Evolutionary conservation across 2,329 filamentous ascomycete species (phyloP).

Genomic region (Aspergillus pseudoviridinutans): DNA sequence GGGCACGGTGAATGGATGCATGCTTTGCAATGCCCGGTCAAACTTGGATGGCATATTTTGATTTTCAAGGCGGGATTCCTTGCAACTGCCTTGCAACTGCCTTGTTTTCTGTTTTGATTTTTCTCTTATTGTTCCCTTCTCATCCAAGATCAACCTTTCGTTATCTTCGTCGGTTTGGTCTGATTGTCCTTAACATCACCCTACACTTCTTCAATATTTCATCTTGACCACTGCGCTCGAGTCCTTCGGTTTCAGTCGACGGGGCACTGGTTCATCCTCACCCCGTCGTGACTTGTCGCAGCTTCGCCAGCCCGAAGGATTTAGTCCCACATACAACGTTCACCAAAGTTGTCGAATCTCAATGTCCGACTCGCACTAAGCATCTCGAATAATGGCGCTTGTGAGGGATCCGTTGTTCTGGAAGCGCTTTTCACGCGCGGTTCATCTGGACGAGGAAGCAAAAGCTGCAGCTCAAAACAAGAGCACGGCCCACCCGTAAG

Average conservation of each 20-base stretch:
- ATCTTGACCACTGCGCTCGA: neutral
- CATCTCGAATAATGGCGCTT: constrained; percentile 39
- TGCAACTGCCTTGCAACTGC: neutral
- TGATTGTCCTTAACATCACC: neutral
- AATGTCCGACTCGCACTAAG: neutral
- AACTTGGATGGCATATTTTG: neutral
- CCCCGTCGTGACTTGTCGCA: neutral
- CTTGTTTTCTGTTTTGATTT: neutral
- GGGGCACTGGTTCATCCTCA: neutral
- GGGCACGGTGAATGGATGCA: neutral
- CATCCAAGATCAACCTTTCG: neutral
- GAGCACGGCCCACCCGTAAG: constrained; percentile 20
- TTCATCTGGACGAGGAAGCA: constrained; percentile 52
- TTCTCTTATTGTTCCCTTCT: neutral
- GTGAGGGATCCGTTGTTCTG: constrained; percentile 58
- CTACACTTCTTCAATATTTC: neutral
- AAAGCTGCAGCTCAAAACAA: constrained; percentile 18
- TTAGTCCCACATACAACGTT: neutral
- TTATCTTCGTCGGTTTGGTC: neutral
- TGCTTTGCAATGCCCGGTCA: neutral
- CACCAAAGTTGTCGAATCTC: neutral
- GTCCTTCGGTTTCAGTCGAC: neutral
- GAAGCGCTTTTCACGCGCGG: constrained; percentile 56
- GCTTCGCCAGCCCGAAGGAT: neutral
- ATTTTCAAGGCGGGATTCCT: neutral